Evolutionary conservation across 257 asterid species (phyloP).

Genomic region (Fraxinus americana): DNA sequence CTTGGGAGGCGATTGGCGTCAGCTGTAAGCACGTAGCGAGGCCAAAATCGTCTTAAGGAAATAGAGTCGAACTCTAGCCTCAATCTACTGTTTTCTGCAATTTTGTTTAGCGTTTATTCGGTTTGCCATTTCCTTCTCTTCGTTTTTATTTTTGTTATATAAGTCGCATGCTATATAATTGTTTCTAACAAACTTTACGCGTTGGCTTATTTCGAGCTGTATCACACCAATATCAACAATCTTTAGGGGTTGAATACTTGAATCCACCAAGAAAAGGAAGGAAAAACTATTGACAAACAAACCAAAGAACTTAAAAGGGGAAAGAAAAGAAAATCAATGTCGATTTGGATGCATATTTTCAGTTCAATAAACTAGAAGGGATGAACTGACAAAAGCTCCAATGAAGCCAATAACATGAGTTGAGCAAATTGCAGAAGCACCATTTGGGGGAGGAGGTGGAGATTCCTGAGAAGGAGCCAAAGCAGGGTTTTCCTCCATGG

Average conservation of each 20-base stretch:
- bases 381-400: slow-evolving; percentile 50
- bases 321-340: slow-evolving; percentile 17
- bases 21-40: no score
- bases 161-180: no score
- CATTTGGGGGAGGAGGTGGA: slow-evolving; percentile 55
- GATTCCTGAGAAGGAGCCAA: slow-evolving; percentile 61
- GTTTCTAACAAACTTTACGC: slow-evolving; percentile 26
- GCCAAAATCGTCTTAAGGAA: no score
- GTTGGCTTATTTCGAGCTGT: slow-evolving; percentile 39
- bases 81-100: no score
- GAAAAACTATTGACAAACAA: slow-evolving; percentile 32
- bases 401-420: slow-evolving; percentile 35
- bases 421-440: slow-evolving; percentile 31
- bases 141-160: no score
- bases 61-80: no score
- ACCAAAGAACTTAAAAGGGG: background rate
- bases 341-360: slow-evolving; percentile 21
- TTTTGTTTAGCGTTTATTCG: no score
- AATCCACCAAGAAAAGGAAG: slow-evolving; percentile 17
- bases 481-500: slow-evolving; percentile 35
- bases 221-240: slow-evolving; percentile 31
- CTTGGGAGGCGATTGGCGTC: no score
- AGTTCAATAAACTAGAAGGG: slow-evolving; percentile 39
- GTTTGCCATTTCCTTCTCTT: no score
- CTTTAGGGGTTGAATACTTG: slow-evolving; percentile 18